These are phyloP conservation scores for Beauveria sp. DNA, from an alignment of 2,329 filamentous ascomycete genomes.

Conservation along the genomic window DNA sequence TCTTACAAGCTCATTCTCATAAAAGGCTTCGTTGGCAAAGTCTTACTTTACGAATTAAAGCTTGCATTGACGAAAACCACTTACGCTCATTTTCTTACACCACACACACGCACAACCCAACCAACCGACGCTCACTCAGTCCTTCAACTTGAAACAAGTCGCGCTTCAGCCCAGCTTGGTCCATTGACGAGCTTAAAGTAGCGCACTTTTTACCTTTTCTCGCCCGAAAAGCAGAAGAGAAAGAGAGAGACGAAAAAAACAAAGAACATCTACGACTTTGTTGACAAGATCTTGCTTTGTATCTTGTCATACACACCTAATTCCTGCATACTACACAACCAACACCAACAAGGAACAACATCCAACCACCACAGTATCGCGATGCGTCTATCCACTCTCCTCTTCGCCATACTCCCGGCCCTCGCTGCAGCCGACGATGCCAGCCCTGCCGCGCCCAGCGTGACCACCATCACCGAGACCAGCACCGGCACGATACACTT, in stretches of 20 bases:
- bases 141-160: constrained; percentile 9
- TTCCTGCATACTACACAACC: constrained; percentile 4
- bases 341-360: constrained; percentile 13
- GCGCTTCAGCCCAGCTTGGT: neutral
- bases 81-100: constrained; percentile 9
- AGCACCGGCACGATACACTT: constrained; percentile 43
- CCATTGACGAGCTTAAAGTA: neutral
- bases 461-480: constrained; percentile 30
- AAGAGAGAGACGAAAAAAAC: too few species aligned
- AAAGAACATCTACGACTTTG: too few species aligned
- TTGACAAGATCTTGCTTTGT: neutral
- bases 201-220: too few species aligned
- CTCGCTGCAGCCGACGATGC: constrained; percentile 39
- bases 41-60: constrained; percentile 27
- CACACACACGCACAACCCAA: neutral
- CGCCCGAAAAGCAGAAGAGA: too few species aligned
- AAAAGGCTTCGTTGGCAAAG: constrained; percentile 43
- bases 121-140: neutral
- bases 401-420: constrained; percentile 45
- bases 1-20: neutral
- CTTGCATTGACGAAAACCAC: constrained; percentile 16
- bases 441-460: constrained; percentile 3
- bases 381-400: constrained; percentile 35
- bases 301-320: neutral
- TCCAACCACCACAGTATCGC: constrained; percentile 19